Evolutionary conservation across 768 basidiomycete genomes (phyloP), one percentile per base, ranked within the genome.

Genomic region (Butyriboletus loyo): DNA sequence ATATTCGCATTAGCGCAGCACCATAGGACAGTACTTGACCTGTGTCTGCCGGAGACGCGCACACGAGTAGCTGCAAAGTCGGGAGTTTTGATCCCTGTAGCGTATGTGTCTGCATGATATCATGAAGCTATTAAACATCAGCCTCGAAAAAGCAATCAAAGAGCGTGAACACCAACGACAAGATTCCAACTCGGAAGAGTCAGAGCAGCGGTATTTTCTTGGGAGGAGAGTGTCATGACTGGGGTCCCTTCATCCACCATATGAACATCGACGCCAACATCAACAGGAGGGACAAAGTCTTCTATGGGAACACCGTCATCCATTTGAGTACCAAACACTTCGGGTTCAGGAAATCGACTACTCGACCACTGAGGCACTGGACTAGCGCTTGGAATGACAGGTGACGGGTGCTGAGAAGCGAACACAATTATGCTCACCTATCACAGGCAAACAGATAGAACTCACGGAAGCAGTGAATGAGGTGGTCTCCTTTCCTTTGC

Each of bases 31-130:
- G 65, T 4, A 60, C 55, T 41, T 67, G 52, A 48, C 43, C 49
- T 15, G 64, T 48, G 10, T 66, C 53, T 10, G 67, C 58, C 1
- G 73, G 52, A 11, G 69, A 58, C 13, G 68, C 65, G 30, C 74
- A 70, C 46, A 85, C 66, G 24, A 88, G 73, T 19, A 74, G 56
- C 54, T 86, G 84, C 21, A 87, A 69, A 4, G 84, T 84, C 15
- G 74, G 66, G 21, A 73, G 66, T 5, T 63, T 62, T 7, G 66
- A 71, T 17, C 66, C 63, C 1, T 72, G 69, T 28, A 72, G 64
- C 3, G 72, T 71, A 65, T 89, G 87, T 0, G 78, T 81, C 48
- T 88, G 61, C n/a, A 89, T 65, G 27, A 85, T 73, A 37, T 79
- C 75, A 56, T 79, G 81, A 42, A 88, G 68, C 87, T 89, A 38